Evolutionary conservation across 2,329 filamentous ascomycete genomes (phyloP), one percentile per base, ranked within the genome.

Genomic region (Ophiosphaerella herpotricha): DNA sequence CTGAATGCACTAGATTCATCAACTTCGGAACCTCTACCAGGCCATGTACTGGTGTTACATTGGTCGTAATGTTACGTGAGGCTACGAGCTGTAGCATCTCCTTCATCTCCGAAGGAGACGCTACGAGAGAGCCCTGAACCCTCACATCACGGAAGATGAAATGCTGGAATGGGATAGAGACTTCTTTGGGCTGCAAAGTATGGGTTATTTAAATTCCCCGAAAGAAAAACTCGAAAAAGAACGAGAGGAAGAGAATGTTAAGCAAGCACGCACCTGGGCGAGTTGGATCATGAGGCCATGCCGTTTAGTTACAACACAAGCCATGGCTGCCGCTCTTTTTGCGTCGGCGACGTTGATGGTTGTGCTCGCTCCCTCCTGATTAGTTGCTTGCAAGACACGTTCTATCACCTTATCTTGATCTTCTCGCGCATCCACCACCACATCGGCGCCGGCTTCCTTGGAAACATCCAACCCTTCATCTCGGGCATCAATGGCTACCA

Each of bases 401-500:
- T 75, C 70, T 1, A 82, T 78, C 0, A 80, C 75, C 6, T 68
- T 71, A 1, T 79, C 76, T 52, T 79, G 78, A 1, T 76, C 78
- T 16, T 72, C 63, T 26, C 82, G 59, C 23, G 78, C 82, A 64
- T 86, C 82, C 1, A 83, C 60, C 2, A 83, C 75, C 0, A 78
- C 61, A 46, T 84, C 77, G 0, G 80, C 82, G 5, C 83, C 81
- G 18, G 69, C 69, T 26, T 77, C 64, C 52, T 67, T 72, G 4
- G 78, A 74, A 26, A 85, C 52, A 46, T 73, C 74, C 8, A 85
- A 64, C 0, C 77, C 57, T 78, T 94, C 90, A 3, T 85, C 83
- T 42, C 91, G 90, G 44, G 82, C 83, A 67, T 96, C 91, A 61
- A 96, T 90, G 59, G 87, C 91, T 64, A 96, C 85, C 57, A 85